Base-by-base conservation (phyloP, 2,329 filamentous ascomycete genomes). In the Claviceps lovelessii region DNA sequence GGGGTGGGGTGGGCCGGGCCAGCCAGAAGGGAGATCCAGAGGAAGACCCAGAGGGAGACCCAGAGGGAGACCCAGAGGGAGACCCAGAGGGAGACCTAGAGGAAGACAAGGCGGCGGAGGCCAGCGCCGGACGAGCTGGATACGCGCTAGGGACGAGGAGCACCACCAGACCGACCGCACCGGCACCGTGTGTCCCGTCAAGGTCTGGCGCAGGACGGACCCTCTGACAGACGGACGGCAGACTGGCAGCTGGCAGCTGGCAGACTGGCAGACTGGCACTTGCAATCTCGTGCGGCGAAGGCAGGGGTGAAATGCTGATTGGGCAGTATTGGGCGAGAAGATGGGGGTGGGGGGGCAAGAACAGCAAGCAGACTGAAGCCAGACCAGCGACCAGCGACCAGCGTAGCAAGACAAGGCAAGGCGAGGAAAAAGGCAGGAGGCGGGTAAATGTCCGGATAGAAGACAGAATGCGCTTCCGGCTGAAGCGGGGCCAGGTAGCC, bases 241-340 rank as follows among this genome's bases (percentile, higher is more conserved):
- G 23, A 2, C 23, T 23, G 23, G 23, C 23, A 23, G 23, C 23
- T 23, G 23, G 23, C 23, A 23, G 23, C 9, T 19, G 10, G 19
- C 35, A 37, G 10, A 10, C 31, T 33, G 31, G 31, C 35, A 33
- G 19, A 42, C 11, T 39, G 28, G 52, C 52, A 49, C 52, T 53
- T 39, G 52, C 52, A 41, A 41, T 41, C 39, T 41, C 39, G 39
- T 41, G 6, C 44, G 50, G 54, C 11, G 28, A 44, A 28, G 35
- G 47, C 37, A 53, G 50, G 46, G 54, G 29, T 37, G 33, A 7
- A 19, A 15, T 53, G 54, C 51, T 56, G 54, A 56, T 56, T 56
- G 54, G 54, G 42, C 52, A 8, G 39, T 41, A 1, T 41, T n/a
- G 39, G 15, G 39, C 5, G 28, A n/a, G 23, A 9, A 9, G 23